These are phyloP conservation scores for Viola odorata DNA, from an alignment of 345 rosid species.

Conservation along the genomic window DNA sequence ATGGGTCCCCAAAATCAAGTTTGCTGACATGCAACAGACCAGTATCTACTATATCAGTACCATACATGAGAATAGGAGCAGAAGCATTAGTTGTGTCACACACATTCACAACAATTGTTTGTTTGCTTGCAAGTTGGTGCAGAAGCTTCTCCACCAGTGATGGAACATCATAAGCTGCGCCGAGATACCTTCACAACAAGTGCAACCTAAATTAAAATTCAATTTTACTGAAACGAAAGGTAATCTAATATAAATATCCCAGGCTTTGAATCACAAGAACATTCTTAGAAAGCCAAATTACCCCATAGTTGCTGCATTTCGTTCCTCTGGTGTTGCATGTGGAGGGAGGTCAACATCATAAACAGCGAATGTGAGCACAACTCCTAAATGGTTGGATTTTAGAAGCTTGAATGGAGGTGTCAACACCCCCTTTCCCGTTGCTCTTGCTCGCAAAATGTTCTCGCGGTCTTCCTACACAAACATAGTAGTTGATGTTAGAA, in stretches of 20 bases:
- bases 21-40: constrained; percentile 53
- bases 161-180: constrained; percentile 96
- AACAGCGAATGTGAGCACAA: constrained; percentile 89
- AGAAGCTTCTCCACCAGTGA: constrained; percentile 92
- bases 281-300: constrained; percentile 23
- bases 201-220: constrained; percentile 2
- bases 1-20: constrained; percentile 94
- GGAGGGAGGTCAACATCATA: constrained; percentile 60
- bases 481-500: constrained; percentile 6
- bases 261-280: constrained; percentile 8
- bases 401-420: constrained; percentile 94
- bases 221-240: background rate
- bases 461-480: constrained; percentile 76
- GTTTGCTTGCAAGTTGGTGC: constrained; percentile 92
- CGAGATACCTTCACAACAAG: constrained; percentile 61
- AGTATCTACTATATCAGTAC: constrained; percentile 55
- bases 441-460: constrained; percentile 87
- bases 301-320: constrained; percentile 79
- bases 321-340: constrained; percentile 66
- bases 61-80: constrained; percentile 72
- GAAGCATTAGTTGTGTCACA: constrained; percentile 78
- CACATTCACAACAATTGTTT: constrained; percentile 79
- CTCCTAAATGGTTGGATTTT: constrained; percentile 87
- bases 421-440: constrained; percentile 89
- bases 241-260: background rate